phyloP scores from a whole-genome alignment of 169 alveolate species.

The Cryptosporidium sp. region DNA sequence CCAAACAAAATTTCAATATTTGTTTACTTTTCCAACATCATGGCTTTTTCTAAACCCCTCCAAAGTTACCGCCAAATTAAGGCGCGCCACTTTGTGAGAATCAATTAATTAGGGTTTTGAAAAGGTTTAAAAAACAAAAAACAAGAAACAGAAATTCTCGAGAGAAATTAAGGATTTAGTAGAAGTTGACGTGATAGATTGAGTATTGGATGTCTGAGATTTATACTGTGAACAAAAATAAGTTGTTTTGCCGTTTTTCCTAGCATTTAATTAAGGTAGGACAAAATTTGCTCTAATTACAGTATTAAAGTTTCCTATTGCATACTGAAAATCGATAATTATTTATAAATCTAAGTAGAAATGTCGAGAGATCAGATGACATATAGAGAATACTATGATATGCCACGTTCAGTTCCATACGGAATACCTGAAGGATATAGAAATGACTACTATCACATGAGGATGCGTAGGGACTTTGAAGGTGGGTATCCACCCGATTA shows the following conservation, averaged over 20 bases:
- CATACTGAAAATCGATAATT: not conserved
- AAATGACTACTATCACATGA: slow-evolving; percentile 13
- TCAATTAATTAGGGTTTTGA: not conserved
- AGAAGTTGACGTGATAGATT: not conserved
- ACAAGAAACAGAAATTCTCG: not conserved
- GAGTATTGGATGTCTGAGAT: not conserved
- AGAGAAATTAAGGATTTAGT: not conserved
- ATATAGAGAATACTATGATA: slow-evolving; percentile 40
- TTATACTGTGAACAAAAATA: not conserved
- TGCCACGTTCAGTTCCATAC: slow-evolving; percentile 19
- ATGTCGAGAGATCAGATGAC: slow-evolving; percentile 62
- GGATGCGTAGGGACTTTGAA: slow-evolving; percentile 45
- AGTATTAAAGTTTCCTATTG: not conserved
- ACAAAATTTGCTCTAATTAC: not conserved
- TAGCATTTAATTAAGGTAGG: not conserved
- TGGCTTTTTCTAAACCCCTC: slow-evolving; percentile 4
- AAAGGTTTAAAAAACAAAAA: not conserved
- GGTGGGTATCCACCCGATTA: slow-evolving; percentile 24
- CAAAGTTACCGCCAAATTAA: not conserved
- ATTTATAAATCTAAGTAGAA: not conserved
- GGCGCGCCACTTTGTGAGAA: slow-evolving; percentile 7
- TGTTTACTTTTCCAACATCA: not conserved
- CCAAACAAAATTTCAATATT: not conserved
- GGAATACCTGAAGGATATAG: slow-evolving; percentile 39
- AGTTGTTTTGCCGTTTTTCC: not conserved